Evolutionary conservation across 192 early-diverging fungal species (phyloP).

Genomic region (Haplosporangium gracile): DNA sequence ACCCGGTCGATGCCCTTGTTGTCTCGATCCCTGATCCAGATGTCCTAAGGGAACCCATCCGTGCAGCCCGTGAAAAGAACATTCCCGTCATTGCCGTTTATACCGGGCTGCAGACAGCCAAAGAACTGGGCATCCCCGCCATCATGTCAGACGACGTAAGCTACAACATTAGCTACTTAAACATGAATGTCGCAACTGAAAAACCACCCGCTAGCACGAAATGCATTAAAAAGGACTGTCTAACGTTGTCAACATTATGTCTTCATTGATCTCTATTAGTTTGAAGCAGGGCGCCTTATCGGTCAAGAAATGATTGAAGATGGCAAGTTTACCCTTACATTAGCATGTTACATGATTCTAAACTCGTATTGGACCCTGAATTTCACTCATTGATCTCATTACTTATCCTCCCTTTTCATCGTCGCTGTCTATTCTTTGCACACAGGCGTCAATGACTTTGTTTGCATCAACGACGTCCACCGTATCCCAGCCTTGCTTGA

Average conservation of each 20-base stretch:
- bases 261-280: slow-evolving; percentile 6
- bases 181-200: not conserved
- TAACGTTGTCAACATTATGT: not conserved
- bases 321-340: slow-evolving; percentile 10
- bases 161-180: not conserved
- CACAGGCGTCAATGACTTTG: slow-evolving; percentile 47
- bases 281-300: slow-evolving; percentile 30
- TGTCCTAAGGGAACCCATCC: slow-evolving; percentile 22
- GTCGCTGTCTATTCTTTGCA: not conserved
- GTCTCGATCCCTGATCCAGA: slow-evolving; percentile 49
- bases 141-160: slow-evolving; percentile 50
- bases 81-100: slow-evolving; percentile 50
- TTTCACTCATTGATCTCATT: not conserved
- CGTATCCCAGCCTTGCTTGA: slow-evolving; percentile 25
- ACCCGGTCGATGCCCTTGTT: slow-evolving; percentile 32
- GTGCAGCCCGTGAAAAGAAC: slow-evolving; percentile 9
- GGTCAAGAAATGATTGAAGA: slow-evolving; percentile 31
- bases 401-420: not conserved
- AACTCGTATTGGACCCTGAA: not conserved
- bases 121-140: slow-evolving; percentile 32
- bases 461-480: slow-evolving; percentile 32
- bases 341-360: not conserved
- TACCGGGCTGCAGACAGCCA: slow-evolving; percentile 36
- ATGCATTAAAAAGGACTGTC: not conserved
- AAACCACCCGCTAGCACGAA: not conserved